Percentiles rank a stretch among this genome's conserved stretches.
phyloP scores from a whole-genome alignment of 2,329 filamentous ascomycete genomes.

The Fusarium sp. region DNA sequence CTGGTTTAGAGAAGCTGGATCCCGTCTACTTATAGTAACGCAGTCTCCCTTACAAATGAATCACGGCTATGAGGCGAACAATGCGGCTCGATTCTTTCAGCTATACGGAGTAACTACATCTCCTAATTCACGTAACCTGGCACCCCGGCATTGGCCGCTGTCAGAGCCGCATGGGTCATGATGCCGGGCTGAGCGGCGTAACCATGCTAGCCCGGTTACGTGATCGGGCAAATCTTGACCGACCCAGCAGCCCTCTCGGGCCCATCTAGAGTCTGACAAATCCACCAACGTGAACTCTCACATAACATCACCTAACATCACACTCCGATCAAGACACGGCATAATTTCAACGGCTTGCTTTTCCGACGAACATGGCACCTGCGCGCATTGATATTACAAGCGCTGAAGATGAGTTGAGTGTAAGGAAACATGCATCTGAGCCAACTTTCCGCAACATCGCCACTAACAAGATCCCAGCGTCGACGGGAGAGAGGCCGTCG shows the following conservation, averaged over 20 bases:
- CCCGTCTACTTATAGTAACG: not conserved
- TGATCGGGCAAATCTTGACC: slow-evolving; percentile 17
- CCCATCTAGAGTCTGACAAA: not conserved
- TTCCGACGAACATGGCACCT: not conserved
- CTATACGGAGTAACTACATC: not conserved
- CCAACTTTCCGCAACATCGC: too few species aligned
- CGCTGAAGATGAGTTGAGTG: slow-evolving; percentile 4
- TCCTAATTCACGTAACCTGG: not conserved
- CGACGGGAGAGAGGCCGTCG: slow-evolving; percentile 47
- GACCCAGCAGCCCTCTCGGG: not conserved
- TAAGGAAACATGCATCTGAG: too few species aligned
- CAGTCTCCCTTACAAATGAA: too few species aligned
- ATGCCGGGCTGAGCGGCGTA: not conserved
- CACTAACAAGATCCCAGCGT: slow-evolving; percentile 8
- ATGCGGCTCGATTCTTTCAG: not conserved
- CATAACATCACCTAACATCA: not conserved
- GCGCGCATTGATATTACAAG: not conserved
- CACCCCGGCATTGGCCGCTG: not conserved
- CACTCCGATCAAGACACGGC: not conserved
- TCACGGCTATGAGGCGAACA: too few species aligned
- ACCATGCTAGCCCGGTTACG: slow-evolving; percentile 12
- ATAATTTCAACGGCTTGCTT: too few species aligned
- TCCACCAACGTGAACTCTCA: not conserved
- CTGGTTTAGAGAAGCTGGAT: not conserved
- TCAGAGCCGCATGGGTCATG: not conserved